Conservation (phyloP, 2,329 filamentous ascomycete species). For the Penicillium olsonii region DNA sequence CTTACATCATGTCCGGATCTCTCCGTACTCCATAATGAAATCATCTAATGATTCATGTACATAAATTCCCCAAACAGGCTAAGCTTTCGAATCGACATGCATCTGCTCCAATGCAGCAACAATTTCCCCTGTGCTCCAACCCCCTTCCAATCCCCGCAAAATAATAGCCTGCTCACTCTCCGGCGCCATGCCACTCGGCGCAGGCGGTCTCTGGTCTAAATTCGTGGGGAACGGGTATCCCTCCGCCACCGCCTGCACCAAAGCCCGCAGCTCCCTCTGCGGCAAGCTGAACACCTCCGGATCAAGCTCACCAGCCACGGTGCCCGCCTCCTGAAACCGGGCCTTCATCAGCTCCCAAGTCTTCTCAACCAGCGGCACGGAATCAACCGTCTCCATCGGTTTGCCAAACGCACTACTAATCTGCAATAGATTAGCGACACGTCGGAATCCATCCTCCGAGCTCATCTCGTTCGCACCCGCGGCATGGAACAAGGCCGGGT, state of each 20-base stretch:
- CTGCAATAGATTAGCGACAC: slow-evolving; percentile 64
- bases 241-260: slow-evolving; percentile 56
- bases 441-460: slow-evolving; percentile 41
- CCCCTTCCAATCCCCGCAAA: slow-evolving; percentile 45
- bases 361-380: slow-evolving; percentile 51
- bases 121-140: slow-evolving; percentile 43
- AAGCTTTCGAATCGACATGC: slow-evolving; percentile 35
- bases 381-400: slow-evolving; percentile 63
- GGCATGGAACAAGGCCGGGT: slow-evolving; percentile 64
- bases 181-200: slow-evolving; percentile 60
- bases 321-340: slow-evolving; percentile 45
- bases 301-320: slow-evolving; percentile 22
- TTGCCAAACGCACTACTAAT: slow-evolving; percentile 64
- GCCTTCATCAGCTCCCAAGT: slow-evolving; percentile 58
- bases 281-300: slow-evolving; percentile 2
- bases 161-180: slow-evolving; percentile 60
- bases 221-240: slow-evolving; percentile 67
- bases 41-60: neutral
- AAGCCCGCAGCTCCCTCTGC: slow-evolving; percentile 47
- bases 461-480: slow-evolving; percentile 57
- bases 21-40: too few relatives aligned
- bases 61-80: neutral
- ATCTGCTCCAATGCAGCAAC: slow-evolving; percentile 45
- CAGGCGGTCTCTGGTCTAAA: slow-evolving; percentile 58
- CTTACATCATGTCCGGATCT: too few relatives aligned